Evolutionary conservation across 163 green algal species (phyloP).

Genomic region (Prototheca cutis): DNA sequence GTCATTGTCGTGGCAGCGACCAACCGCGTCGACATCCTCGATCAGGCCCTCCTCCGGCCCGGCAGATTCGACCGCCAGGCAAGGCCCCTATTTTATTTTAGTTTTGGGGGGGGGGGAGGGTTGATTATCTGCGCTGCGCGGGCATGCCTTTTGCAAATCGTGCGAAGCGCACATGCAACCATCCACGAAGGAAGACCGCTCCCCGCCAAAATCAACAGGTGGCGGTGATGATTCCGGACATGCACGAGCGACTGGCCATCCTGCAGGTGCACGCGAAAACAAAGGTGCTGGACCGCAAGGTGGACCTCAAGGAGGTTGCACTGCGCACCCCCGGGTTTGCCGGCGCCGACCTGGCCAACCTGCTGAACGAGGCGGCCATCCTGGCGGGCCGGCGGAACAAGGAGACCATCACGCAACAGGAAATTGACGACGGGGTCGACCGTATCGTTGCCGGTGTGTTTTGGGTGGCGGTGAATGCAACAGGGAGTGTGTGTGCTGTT

Average conservation of each 20-base stretch:
- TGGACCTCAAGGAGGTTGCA: constrained; percentile 83
- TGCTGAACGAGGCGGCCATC: constrained; percentile 98
- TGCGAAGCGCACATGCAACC: too few species aligned
- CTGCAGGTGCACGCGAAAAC: constrained; percentile 88
- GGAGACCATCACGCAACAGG: constrained; percentile 56
- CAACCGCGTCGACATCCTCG: constrained; percentile 80
- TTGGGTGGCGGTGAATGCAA: too few species aligned
- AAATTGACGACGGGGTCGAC: constrained; percentile 89
- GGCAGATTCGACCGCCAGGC: constrained; percentile 81
- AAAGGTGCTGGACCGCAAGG: constrained; percentile 85
- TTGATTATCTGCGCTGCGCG: too few species aligned
- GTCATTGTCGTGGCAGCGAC: constrained; percentile 76
- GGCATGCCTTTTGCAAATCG: too few species aligned
- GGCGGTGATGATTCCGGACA: constrained; percentile 89
- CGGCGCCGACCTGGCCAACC: constrained; percentile 92
- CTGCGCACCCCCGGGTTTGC: constrained; percentile 84
- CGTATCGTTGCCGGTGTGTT: constrained; percentile 91
- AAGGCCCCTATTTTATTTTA: too few species aligned
- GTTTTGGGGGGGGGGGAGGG: too few species aligned
- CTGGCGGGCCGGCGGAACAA: constrained; percentile 80
- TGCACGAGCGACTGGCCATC: constrained; percentile 88
- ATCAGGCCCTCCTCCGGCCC: constrained; percentile 76
- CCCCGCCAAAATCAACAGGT: too few species aligned
- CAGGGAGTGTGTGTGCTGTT: too few species aligned
- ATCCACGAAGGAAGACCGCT: too few species aligned